Conservation (phyloP, 306 rosid genomes). For the Abrus pulchellus region DNA sequence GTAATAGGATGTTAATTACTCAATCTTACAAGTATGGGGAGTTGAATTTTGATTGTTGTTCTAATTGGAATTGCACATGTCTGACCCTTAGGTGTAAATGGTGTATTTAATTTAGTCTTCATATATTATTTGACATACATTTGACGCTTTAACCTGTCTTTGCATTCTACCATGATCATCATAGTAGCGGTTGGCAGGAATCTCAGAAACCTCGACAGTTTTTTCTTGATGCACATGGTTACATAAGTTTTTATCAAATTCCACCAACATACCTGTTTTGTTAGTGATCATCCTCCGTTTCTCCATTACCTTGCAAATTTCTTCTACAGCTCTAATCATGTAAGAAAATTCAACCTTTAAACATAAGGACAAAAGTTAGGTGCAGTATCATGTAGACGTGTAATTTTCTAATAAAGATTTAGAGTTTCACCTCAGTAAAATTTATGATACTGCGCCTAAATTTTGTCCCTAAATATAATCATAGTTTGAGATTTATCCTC, state of each 20-base stretch:
- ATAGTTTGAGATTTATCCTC: constrained; percentile 63
- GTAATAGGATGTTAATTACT: constrained; percentile 2
- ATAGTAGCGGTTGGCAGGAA: not conserved
- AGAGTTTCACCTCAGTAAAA: too few species aligned
- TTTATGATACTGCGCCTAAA: too few species aligned
- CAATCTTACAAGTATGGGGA: not conserved
- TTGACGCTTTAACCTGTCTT: constrained; percentile 10
- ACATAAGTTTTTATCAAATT: constrained; percentile 15
- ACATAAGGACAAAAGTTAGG: not conserved
- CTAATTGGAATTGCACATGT: not conserved
- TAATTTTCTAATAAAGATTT: too few species aligned
- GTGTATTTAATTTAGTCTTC: constrained; percentile 9
- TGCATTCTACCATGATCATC: constrained; percentile 26
- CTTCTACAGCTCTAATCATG: constrained; percentile 14
- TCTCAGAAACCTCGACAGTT: constrained; percentile 20
- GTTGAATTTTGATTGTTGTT: not conserved
- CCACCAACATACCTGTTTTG: constrained; percentile 30
- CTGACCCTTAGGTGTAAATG: not conserved
- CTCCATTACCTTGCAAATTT: constrained; percentile 28
- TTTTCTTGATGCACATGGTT: constrained; percentile 2
- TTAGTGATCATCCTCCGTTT: constrained; percentile 29
- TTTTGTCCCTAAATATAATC: not conserved
- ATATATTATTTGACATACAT: not conserved
- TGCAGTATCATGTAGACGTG: too few species aligned
- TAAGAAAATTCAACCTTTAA: constrained; percentile 7